phyloP scores from a whole-genome alignment of 2,329 filamentous ascomycete species.

The Camptophora hylomeconis region DNA sequence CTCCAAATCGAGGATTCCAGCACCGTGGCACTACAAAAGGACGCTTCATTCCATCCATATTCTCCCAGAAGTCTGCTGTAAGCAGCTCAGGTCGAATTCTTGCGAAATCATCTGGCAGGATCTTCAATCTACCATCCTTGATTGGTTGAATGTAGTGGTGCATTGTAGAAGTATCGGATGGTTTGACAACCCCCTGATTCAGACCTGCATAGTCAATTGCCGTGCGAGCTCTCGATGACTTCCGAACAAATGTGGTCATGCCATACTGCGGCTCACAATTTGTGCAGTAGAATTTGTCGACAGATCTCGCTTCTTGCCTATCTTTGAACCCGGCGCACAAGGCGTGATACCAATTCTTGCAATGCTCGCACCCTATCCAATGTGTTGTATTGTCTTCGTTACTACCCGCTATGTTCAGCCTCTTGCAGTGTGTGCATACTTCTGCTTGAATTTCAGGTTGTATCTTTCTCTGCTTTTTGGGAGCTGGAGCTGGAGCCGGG shows the following conservation, averaged over 20 bases:
- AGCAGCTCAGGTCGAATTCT: slow-evolving; percentile 51
- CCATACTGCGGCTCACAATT: slow-evolving; percentile 47
- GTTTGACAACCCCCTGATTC: slow-evolving; percentile 53
- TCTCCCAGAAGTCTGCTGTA: slow-evolving; percentile 50
- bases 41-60: slow-evolving; percentile 49
- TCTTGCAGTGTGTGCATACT: slow-evolving; percentile 43
- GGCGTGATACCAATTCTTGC: slow-evolving; percentile 56
- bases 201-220: slow-evolving; percentile 56
- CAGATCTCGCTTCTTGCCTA: slow-evolving; percentile 48
- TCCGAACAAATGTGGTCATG: slow-evolving; percentile 53
- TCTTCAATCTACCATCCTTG: slow-evolving; percentile 50
- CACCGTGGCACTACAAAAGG: slow-evolving; percentile 53
- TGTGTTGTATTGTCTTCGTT: slow-evolving; percentile 35
- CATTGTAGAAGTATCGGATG: slow-evolving; percentile 49
- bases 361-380: slow-evolving; percentile 58
- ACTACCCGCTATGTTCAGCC: slow-evolving; percentile 38
- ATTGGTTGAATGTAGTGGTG: slow-evolving; percentile 58
- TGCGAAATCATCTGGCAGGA: slow-evolving; percentile 48
- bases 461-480: slow-evolving; percentile 9
- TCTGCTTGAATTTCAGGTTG: slow-evolving; percentile 11
- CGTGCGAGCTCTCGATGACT: slow-evolving; percentile 51
- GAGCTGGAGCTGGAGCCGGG: slow-evolving; percentile 1
- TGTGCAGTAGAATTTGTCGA: slow-evolving; percentile 55
- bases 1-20: slow-evolving; percentile 40
- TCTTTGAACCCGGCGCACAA: slow-evolving; percentile 54